Base-by-base conservation (phyloP, 1,284 basidiomycete species). In the Cutaneotrichosporon cyanovorans region DNA sequence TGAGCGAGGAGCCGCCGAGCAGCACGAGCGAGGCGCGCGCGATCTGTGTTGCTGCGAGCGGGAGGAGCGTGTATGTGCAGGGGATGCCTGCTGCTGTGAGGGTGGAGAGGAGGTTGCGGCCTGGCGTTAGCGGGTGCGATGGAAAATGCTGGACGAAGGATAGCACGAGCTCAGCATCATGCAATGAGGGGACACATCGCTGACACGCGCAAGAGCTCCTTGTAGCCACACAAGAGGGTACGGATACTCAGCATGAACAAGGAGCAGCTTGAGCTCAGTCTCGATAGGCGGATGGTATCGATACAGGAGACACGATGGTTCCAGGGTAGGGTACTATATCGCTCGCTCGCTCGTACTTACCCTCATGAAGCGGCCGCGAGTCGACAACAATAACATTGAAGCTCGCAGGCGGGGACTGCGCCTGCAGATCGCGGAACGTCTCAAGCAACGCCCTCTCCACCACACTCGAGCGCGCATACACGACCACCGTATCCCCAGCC, bases 321-420 rank as follows among this genome's bases (percentile, higher is more conserved):
- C 12, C 31, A 14, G 31, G 31, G n/a, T 3, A 32, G 4, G 31
- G n/a, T 32, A 3, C 12, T 2, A n/a, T 4, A n/a, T 7, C n/a
- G 31, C 12, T 7, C n/a, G n/a, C n/a, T n/a, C n/a, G n/a, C n/a
- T n/a, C n/a, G n/a, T 54, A n/a, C n/a, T n/a, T 55, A 83, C 91
- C 93, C 78, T 98, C 93, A 20, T 90, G 76, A 60, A 97, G 78
- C 1, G 93, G 95, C 51, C 88, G 77, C 32, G 91, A 91, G 69
- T 98, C 95, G n/a, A 97, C 83, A 2, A 96, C 81, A 41, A 96
- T 82, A 14, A 96, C 93, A 2, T 84, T 85, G 66, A 99, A 96
- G 44, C 73, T 75, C 48, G 83, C 85, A 5, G 81, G 80, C 14
- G 79, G 78, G 37, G 78, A 57, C n/a, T 55, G 44, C 23, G 57